Percentiles rank a stretch among this genome's conserved stretches.
Evolutionary conservation across 78 protist species (phyloP).

Genomic region (Pelomyxa schiedti): DNA sequence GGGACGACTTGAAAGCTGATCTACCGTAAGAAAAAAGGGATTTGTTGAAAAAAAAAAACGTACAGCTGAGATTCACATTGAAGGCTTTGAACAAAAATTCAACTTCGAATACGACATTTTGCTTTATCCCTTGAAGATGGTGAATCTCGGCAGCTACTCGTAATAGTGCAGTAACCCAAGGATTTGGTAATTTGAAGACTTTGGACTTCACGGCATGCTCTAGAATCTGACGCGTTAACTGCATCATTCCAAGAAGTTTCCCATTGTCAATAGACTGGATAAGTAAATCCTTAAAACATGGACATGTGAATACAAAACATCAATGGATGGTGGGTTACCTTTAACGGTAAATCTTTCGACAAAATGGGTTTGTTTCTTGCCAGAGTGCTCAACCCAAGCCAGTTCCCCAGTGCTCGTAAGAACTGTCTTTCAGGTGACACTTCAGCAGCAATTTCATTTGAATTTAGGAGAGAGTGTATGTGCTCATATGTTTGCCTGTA

Average conservation of each 20-base stretch:
- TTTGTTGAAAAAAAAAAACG: too few species aligned
- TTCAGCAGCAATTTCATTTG: constrained; percentile 43
- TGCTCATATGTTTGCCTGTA: background rate
- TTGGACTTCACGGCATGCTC: constrained; percentile 35
- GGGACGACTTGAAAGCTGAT: too few species aligned
- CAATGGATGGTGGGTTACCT: background rate
- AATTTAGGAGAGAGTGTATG: constrained; percentile 26
- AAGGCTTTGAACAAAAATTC: constrained; percentile 81
- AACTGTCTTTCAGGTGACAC: constrained; percentile 61
- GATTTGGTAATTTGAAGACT: constrained; percentile 88
- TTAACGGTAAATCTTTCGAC: constrained; percentile 70
- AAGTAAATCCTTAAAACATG: constrained; percentile 83
- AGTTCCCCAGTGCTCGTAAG: constrained; percentile 89
- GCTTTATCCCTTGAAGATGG: constrained; percentile 51
- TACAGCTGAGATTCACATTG: too few species aligned
- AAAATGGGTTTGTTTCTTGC: constrained; percentile 84
- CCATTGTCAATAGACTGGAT: constrained; percentile 66
- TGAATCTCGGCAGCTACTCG: constrained; percentile 77
- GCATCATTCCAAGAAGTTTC: constrained; percentile 71
- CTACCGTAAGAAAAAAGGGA: too few species aligned
- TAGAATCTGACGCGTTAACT: constrained; percentile 86
- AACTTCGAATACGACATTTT: constrained; percentile 87
- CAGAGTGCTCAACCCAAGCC: constrained; percentile 91
- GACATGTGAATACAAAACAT: background rate
- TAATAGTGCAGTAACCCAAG: constrained; percentile 85